Evolutionary conservation across 163 green algal species (phyloP).

Genomic region (Scenedesmus sp.): DNA sequence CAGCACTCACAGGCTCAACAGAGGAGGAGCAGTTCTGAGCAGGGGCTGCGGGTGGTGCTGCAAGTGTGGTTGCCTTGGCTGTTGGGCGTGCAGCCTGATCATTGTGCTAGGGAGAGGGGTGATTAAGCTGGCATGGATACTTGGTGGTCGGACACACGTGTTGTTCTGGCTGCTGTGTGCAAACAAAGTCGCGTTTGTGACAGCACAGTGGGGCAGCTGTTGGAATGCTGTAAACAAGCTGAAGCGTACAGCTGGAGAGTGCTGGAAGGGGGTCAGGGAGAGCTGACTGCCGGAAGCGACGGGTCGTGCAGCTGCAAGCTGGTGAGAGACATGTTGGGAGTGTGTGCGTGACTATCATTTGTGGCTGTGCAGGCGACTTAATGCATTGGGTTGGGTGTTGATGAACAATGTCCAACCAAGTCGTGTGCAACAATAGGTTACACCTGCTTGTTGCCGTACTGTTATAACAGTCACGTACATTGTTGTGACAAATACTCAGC

Average conservation of each 20-base stretch:
- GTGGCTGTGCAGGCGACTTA: background rate
- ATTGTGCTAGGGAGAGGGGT: no score
- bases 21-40: constrained; percentile 84
- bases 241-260: background rate
- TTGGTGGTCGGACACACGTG: no score
- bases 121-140: no score
- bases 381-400: no score
- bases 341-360: no score
- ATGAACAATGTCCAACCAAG: no score
- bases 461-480: no score
- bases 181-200: background rate
- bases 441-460: background rate
- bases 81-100: background rate
- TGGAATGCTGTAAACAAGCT: background rate
- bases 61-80: background rate
- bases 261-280: background rate
- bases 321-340: background rate
- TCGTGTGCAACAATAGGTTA: background rate
- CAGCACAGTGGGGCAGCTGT: background rate
- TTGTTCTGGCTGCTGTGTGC: background rate
- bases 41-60: background rate
- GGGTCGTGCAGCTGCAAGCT: background rate
- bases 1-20: constrained; percentile 82
- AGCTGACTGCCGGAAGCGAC: background rate
- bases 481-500: background rate